Evolutionary conservation across 208 protist genomes (phyloP).

Genomic region (Trypanosomatidae sp.): DNA sequence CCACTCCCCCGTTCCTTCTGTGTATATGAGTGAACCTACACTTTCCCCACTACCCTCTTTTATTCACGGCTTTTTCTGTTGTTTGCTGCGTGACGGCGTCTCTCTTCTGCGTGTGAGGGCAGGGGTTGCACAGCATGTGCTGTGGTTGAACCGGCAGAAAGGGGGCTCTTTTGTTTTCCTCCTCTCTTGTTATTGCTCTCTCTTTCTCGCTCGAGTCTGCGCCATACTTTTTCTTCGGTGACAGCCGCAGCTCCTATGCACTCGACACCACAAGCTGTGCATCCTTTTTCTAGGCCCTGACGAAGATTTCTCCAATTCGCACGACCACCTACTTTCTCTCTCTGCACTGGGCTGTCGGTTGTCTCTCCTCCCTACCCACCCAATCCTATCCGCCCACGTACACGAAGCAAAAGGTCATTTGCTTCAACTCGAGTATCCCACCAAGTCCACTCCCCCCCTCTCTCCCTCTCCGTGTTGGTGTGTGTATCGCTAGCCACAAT

Average conservation of each 20-base stretch:
- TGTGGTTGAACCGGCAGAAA: neutral
- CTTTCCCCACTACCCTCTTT: neutral
- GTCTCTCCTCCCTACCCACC: neutral
- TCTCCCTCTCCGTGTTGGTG: neutral
- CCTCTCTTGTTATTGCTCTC: neutral
- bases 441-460: neutral
- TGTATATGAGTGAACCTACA: neutral
- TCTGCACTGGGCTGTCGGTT: neutral
- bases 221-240: neutral
- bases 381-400: neutral
- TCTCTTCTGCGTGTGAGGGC: neutral
- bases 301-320: neutral
- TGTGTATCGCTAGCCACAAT: conserved; percentile 2
- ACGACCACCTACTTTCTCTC: neutral
- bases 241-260: neutral
- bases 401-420: neutral
- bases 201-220: neutral
- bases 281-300: neutral
- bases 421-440: neutral
- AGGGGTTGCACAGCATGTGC: neutral
- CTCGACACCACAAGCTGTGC: neutral
- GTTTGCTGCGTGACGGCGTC: neutral
- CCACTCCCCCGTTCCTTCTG: neutral
- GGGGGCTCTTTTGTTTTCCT: neutral
- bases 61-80: neutral